A percentile compares a stretch with the other conserved stretches of the same genome.
Conservation (phyloP, 495 filamentous ascomycete species). For the Podospora australis region DNA sequence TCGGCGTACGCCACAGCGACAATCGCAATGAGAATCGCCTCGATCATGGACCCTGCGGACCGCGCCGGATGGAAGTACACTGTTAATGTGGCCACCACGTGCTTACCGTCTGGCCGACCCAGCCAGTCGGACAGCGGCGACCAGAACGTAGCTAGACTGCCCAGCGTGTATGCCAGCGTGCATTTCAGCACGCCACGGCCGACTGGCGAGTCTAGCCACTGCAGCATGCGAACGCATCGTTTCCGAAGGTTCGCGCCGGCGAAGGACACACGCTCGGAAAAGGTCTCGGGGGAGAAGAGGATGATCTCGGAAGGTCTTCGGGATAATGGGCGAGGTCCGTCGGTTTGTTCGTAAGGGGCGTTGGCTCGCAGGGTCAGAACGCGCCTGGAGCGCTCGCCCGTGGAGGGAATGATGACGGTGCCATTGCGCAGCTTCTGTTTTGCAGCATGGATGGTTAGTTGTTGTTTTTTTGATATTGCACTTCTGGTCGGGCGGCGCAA, state of each 20-base stretch:
- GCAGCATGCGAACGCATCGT: conserved; percentile 20
- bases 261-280: conserved; percentile 22
- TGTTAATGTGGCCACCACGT: conserved; percentile 86
- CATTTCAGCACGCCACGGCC: conserved; percentile 84
- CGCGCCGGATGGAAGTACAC: conserved; percentile 97
- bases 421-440: conserved; percentile 52
- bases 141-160: conserved; percentile 81
- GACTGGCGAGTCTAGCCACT: conserved; percentile 44
- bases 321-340: conserved; percentile 16
- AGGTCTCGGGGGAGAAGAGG: conserved; percentile 14
- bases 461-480: no score
- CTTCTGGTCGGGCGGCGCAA: no score
- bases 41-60: conserved; percentile 82
- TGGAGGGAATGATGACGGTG: conserved; percentile 54
- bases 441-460: background rate
- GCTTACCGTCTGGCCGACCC: conserved; percentile 88
- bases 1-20: conserved; percentile 78
- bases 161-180: conserved; percentile 84
- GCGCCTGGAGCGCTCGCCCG: conserved; percentile 54
- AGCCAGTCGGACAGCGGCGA: conserved; percentile 63
- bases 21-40: conserved; percentile 77
- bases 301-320: conserved; percentile 5
- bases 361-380: conserved; percentile 48
- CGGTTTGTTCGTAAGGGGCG: conserved; percentile 19
- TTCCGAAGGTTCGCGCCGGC: conserved; percentile 25